A percentile compares a stretch with the other conserved stretches of the same genome.
Conservation (phyloP, 1,139 yeast species). For the Zhuliangozyma parablackwelliae region DNA sequence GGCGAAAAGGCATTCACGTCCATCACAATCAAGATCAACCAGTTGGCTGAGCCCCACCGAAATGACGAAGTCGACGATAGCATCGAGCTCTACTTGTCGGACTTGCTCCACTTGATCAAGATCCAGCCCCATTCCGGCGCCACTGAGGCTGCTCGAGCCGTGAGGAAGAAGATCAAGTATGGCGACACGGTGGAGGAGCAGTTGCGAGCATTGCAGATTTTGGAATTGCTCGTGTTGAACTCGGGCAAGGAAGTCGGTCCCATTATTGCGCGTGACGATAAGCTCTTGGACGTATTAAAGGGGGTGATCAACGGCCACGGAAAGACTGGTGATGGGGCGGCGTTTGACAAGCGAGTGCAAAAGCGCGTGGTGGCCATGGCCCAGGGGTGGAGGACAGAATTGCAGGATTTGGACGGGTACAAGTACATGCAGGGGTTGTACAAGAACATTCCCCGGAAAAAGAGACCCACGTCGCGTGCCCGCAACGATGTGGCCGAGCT, state of each 20-base stretch:
- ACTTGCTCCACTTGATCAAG: conserved; percentile 35
- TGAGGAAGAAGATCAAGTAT: conserved; percentile 83
- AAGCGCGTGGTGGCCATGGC: conserved; percentile 46
- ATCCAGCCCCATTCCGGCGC: conserved; percentile 46
- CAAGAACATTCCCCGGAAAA: conserved; percentile 25
- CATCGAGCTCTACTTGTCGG: conserved; percentile 34
- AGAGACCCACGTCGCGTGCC: neutral
- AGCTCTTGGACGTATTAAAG: conserved; percentile 62
- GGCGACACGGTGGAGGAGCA: conserved; percentile 61
- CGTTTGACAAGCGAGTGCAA: conserved; percentile 43
- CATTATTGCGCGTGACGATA: conserved; percentile 64
- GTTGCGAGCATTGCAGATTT: conserved; percentile 58
- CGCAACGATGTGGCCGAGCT: conserved; percentile 11
- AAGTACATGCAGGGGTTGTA: conserved; percentile 47
- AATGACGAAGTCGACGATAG: conserved; percentile 33
- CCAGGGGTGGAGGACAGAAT: conserved; percentile 61
- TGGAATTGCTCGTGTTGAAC: conserved; percentile 75
- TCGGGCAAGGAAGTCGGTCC: conserved; percentile 52
- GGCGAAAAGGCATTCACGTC: conserved; percentile 39
- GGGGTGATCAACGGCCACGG: conserved; percentile 39
- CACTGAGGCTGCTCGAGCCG: conserved; percentile 83
- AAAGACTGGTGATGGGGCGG: conserved; percentile 33
- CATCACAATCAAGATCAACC: conserved; percentile 43
- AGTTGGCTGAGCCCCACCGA: conserved; percentile 30
- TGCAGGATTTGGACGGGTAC: conserved; percentile 48